Evolutionary conservation across 1,139 yeast species (phyloP).

Genomic region (Yamadazyma sp.): DNA sequence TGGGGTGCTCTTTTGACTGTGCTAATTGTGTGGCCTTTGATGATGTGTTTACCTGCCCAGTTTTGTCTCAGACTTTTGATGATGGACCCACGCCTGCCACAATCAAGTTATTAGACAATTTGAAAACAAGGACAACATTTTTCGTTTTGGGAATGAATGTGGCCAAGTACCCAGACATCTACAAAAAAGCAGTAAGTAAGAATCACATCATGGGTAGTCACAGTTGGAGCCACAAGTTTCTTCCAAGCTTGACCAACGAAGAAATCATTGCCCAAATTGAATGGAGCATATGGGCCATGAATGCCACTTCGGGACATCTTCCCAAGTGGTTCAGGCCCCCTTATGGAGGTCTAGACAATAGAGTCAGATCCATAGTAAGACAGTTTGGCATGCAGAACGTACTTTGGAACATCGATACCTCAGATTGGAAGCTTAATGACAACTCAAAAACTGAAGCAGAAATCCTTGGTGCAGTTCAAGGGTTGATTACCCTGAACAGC

Average conservation of each 20-base stretch:
- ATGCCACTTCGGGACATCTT: constrained; percentile 85
- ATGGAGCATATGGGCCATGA: constrained; percentile 98
- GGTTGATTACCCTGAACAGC: constrained; percentile 43
- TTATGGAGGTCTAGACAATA: constrained; percentile 87
- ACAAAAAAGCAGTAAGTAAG: constrained; percentile 48
- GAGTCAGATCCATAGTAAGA: constrained; percentile 75
- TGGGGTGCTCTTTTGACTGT: constrained; percentile 85
- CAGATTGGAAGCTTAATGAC: constrained; percentile 77
- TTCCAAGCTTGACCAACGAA: constrained; percentile 76
- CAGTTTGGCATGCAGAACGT: constrained; percentile 88
- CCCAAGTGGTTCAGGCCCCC: constrained; percentile 97
- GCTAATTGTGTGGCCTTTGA: constrained; percentile 73
- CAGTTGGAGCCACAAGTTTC: constrained; percentile 88
- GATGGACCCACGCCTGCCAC: constrained; percentile 90
- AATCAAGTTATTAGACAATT: constrained; percentile 49
- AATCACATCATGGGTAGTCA: constrained; percentile 89
- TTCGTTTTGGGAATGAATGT: constrained; percentile 84
- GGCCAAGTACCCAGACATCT: constrained; percentile 72
- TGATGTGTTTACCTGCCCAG: constrained; percentile 74
- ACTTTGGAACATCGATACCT: constrained; percentile 88
- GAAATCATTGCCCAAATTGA: constrained; percentile 83
- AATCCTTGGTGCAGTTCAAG: constrained; percentile 53
- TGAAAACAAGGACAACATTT: constrained; percentile 64
- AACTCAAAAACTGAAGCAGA: constrained; percentile 44
- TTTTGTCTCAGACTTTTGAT: constrained; percentile 84